phyloP scores from a whole-genome alignment of 78 protist species.

The Dictyostelium brefeldianum region DNA sequence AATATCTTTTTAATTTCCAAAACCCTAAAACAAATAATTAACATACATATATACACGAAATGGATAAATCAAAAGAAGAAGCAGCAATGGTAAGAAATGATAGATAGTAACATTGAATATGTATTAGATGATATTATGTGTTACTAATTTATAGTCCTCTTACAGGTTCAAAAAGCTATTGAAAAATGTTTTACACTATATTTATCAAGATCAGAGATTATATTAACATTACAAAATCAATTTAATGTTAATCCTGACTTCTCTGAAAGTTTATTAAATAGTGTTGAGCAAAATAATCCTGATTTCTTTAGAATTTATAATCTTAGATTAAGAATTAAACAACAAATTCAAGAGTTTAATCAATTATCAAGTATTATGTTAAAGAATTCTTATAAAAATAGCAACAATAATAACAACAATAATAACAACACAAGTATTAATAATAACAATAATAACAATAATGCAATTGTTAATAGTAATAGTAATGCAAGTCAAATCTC shows the following conservation, averaged over 20 bases:
- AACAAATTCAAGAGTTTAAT: slow-evolving; percentile 65
- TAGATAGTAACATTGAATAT: no score
- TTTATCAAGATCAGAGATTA: slow-evolving; percentile 57
- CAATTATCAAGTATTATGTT: slow-evolving; percentile 20
- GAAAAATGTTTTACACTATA: slow-evolving; percentile 64
- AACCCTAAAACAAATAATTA: no score
- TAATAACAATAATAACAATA: background rate
- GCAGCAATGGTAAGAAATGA: background rate
- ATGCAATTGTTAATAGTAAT: background rate
- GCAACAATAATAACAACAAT: background rate
- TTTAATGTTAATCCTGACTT: slow-evolving; percentile 41
- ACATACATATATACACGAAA: background rate
- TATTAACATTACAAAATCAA: slow-evolving; percentile 58
- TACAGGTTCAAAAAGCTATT: slow-evolving; percentile 35
- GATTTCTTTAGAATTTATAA: slow-evolving; percentile 57
- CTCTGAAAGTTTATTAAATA: slow-evolving; percentile 34
- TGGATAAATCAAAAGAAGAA: slow-evolving; percentile 7
- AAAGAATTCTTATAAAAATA: background rate
- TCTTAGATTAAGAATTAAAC: slow-evolving; percentile 52
- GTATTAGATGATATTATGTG: no score
- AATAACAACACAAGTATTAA: background rate
- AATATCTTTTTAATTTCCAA: no score
- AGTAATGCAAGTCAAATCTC: background rate
- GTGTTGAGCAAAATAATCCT: slow-evolving; percentile 43
- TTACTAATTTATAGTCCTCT: background rate